Evolutionary conservation across 495 filamentous ascomycete species (phyloP).

Genomic region (Staphylotrichum tortipilum): DNA sequence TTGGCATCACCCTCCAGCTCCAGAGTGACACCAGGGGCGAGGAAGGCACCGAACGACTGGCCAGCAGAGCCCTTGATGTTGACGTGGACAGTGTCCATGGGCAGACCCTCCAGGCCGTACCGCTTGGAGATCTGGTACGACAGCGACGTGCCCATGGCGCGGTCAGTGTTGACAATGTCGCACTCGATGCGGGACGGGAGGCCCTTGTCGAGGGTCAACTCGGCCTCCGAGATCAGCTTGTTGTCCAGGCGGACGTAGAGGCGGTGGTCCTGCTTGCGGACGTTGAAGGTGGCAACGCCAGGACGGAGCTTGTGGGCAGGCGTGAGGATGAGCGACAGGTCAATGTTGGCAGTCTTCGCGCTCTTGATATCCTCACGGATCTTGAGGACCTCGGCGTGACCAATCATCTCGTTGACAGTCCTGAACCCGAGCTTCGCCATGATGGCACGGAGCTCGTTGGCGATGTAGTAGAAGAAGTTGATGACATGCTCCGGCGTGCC

Average conservation of each 20-base stretch:
- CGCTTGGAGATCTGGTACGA: slow-evolving; percentile 94
- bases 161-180: slow-evolving; percentile 97
- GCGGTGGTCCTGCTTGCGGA: slow-evolving; percentile 94
- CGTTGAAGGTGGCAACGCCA: slow-evolving; percentile 96
- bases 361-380: slow-evolving; percentile 83
- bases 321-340: slow-evolving; percentile 90
- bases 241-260: slow-evolving; percentile 95
- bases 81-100: slow-evolving; percentile 91
- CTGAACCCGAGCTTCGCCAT: slow-evolving; percentile 96
- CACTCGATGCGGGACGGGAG: slow-evolving; percentile 92
- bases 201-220: slow-evolving; percentile 93
- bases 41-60: slow-evolving; percentile 94
- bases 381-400: slow-evolving; percentile 78
- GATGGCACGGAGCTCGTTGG: slow-evolving; percentile 95
- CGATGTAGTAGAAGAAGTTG: slow-evolving; percentile 99
- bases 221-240: slow-evolving; percentile 95
- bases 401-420: slow-evolving; percentile 98
- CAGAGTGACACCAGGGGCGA: slow-evolving; percentile 89
- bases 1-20: slow-evolving; percentile 97
- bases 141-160: slow-evolving; percentile 85
- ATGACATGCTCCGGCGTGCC: slow-evolving; percentile 97
- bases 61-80: slow-evolving; percentile 98
- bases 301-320: slow-evolving; percentile 94
- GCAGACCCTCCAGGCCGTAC: slow-evolving; percentile 84
- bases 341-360: slow-evolving; percentile 86